Base-by-base conservation (phyloP, 2,329 filamentous ascomycete genomes). In the Exophiala sp. region DNA sequence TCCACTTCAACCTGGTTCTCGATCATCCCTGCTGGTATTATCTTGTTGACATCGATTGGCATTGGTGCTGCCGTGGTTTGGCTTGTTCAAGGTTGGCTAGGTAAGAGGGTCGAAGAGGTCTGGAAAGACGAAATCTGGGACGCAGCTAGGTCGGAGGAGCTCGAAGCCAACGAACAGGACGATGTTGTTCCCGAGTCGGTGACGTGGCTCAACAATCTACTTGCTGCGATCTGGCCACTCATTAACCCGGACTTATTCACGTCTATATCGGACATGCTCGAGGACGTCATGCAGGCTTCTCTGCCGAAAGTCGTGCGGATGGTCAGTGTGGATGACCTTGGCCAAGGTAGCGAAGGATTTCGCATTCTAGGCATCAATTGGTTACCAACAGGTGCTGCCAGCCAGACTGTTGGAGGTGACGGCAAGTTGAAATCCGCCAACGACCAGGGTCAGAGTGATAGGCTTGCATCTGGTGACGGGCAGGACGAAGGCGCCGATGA, bases 261-360 rank as follows among this genome's bases (percentile, higher is more conserved):
- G 1, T 83, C 81, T 33, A 68, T 89, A 1, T 79, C 83, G 0
- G 87, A 90, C 63, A 87, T 82, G 24, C 77, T 91, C 3, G 87
- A 90, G 69, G 87, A 90, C 66, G 84, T 90, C 44, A 90, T 90
- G 87, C 87, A 90, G 70, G 86, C 87, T 2, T 87, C 84, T 7
- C 71, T 89, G 14, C 86, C 87, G 0, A 83, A 79, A 52, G 68
- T 87, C 34, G 78, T 89, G 32, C 81, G 86, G 44, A 89, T 89
- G 86, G 84, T 89, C 40, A 85, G 84, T 49, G 82, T 89, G 6
- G 86, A 89, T 45, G 87, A 90, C 58, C 80, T 90, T 54, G 87
- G 86, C 0, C 87, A 91, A 68, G 87, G 87, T 6, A 88, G 82
- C 55, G 86, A 89, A 64, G 77, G 84, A 0, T 64, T 90, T 35